Percentiles rank a stretch among this genome's conserved stretches.
phyloP scores from a whole-genome alignment of 768 basidiomycete genomes.

The Suillus bovinus region DNA sequence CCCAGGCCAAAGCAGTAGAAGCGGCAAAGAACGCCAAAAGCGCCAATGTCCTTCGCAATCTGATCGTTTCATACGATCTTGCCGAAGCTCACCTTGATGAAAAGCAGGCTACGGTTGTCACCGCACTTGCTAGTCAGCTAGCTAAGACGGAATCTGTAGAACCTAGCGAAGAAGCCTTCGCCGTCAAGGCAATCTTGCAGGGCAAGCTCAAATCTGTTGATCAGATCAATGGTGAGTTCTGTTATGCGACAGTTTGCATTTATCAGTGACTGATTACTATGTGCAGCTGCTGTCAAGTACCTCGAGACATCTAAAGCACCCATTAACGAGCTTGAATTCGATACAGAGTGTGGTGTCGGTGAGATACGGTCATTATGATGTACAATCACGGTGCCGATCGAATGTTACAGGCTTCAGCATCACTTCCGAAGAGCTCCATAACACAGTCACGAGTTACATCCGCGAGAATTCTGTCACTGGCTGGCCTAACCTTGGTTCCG shows the following conservation, averaged over 20 bases:
- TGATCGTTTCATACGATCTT: slow-evolving; percentile 61
- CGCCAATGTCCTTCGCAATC: slow-evolving; percentile 64
- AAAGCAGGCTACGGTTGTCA: slow-evolving; percentile 72
- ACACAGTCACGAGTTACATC: slow-evolving; percentile 58
- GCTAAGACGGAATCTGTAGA: slow-evolving; percentile 54
- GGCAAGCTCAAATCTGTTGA: slow-evolving; percentile 77
- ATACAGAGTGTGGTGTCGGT: slow-evolving; percentile 88
- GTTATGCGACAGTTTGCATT: not conserved
- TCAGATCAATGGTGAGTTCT: slow-evolving; percentile 77
- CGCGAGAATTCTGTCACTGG: slow-evolving; percentile 54
- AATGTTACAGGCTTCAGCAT: slow-evolving; percentile 70
- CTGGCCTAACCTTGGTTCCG: slow-evolving; percentile 75
- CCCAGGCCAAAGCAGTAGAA: slow-evolving; percentile 76
- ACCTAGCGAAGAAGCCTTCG: slow-evolving; percentile 56
- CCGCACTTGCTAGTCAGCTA: slow-evolving; percentile 62
- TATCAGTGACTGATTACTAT: slow-evolving; percentile 9
- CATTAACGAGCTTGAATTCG: slow-evolving; percentile 68
- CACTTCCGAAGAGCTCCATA: slow-evolving; percentile 60
- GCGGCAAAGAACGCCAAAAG: slow-evolving; percentile 80
- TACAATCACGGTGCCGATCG: slow-evolving; percentile 7
- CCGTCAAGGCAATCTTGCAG: slow-evolving; percentile 68
- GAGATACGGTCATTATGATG: slow-evolving; percentile 30
- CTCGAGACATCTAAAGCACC: slow-evolving; percentile 60
- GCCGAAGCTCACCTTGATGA: slow-evolving; percentile 59
- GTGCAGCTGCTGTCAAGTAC: slow-evolving; percentile 62